These are phyloP conservation scores for Coniosporium apollinis DNA, from an alignment of 495 filamentous ascomycete species.

Conservation along the genomic window DNA sequence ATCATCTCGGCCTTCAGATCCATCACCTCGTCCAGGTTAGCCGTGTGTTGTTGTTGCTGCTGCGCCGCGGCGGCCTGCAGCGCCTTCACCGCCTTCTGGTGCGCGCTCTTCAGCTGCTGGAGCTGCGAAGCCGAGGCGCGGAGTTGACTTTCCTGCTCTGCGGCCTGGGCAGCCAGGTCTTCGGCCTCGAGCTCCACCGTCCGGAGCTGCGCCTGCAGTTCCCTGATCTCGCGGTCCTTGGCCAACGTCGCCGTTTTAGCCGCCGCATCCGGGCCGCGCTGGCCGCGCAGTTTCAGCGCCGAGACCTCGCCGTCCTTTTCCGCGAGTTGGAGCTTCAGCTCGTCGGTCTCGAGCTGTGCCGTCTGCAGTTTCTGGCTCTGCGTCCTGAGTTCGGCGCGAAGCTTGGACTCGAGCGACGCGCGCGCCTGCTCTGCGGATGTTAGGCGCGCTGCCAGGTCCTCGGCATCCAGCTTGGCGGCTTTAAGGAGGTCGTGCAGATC, in stretches of 20 bases:
- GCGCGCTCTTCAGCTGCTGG: no score
- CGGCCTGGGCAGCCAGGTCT: no score
- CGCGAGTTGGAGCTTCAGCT: slow-evolving; percentile 9
- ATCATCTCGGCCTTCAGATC: slow-evolving; percentile 2
- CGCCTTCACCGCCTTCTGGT: slow-evolving; percentile 3
- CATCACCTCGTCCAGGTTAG: no score
- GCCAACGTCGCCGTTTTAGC: not conserved
- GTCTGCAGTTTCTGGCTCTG: slow-evolving; percentile 9
- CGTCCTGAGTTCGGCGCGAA: slow-evolving; percentile 31
- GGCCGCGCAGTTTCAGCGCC: slow-evolving; percentile 9
- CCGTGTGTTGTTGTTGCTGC: no score
- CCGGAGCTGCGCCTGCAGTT: no score
- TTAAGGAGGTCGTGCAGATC: slow-evolving; percentile 52
- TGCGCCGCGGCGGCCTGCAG: no score
- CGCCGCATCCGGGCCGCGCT: not conserved
- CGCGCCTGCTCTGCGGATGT: slow-evolving; percentile 23
- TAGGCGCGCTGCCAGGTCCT: slow-evolving; percentile 43
- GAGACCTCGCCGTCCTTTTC: slow-evolving; percentile 8
- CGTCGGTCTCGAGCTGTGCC: slow-evolving; percentile 12
- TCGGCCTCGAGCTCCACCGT: no score
- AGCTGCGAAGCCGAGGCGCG: no score
- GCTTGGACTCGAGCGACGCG: slow-evolving; percentile 4
- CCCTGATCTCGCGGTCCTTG: no score
- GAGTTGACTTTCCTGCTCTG: no score
- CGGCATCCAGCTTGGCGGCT: slow-evolving; percentile 47